Conservation (phyloP, 2,329 filamentous ascomycete genomes). For the Colletotrichum australisinense region DNA sequence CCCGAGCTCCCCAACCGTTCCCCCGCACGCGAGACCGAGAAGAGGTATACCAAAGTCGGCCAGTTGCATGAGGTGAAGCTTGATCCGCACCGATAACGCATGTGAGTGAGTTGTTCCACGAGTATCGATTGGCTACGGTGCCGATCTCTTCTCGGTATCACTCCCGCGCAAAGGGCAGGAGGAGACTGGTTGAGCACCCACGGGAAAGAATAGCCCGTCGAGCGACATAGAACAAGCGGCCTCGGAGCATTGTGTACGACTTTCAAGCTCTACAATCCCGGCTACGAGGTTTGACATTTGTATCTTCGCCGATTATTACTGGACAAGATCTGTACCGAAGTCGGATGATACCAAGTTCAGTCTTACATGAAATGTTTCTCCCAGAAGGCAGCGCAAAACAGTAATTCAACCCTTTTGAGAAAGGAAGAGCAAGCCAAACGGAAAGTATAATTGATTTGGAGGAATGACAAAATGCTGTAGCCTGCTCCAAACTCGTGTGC, state of each 20-base stretch:
- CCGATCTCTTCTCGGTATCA: background rate
- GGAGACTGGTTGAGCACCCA: background rate
- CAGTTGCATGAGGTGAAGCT: slow-evolving; percentile 4
- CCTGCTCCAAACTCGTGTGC: too few relatives aligned
- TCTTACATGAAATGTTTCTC: too few relatives aligned
- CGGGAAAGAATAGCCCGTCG: background rate
- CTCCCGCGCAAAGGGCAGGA: background rate
- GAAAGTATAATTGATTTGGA: too few relatives aligned
- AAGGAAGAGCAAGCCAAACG: too few relatives aligned
- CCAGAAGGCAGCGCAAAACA: too few relatives aligned
- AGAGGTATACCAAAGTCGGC: background rate
- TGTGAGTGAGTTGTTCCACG: background rate
- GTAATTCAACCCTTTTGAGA: too few relatives aligned
- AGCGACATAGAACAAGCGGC: background rate
- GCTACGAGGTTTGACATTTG: background rate
- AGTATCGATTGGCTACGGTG: background rate
- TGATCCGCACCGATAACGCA: slow-evolving; percentile 18
- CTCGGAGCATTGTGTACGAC: background rate
- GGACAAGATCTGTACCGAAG: background rate
- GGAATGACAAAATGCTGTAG: too few relatives aligned
- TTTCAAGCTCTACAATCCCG: background rate
- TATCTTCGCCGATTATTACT: background rate
- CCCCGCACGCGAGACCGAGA: slow-evolving; percentile 14
- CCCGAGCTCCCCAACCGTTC: background rate
- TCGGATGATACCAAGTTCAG: too few relatives aligned